A percentile compares a stretch with the other conserved stretches of the same genome.
These are phyloP conservation scores for Fraxinus ornus DNA, from an alignment of 305 asterid species.

Conservation along the genomic window DNA sequence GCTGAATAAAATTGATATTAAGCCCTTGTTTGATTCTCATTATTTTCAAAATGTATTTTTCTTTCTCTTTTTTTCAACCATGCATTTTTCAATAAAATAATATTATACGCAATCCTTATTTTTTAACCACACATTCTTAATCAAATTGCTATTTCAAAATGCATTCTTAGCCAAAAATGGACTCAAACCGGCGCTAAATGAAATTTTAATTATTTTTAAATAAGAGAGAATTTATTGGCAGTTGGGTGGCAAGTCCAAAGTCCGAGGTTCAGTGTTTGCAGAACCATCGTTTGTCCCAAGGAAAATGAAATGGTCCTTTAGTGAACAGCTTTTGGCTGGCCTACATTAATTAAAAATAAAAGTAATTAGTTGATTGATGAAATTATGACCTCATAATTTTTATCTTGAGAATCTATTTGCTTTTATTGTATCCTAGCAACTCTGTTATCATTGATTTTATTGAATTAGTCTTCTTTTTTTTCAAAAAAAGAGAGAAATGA, in stretches of 20 bases:
- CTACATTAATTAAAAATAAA: not conserved
- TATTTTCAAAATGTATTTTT: too few relatives aligned
- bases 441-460: not conserved
- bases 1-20: not conserved
- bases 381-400: not conserved
- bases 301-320: conserved; percentile 23
- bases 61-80: too few relatives aligned
- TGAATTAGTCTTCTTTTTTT: not conserved
- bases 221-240: not conserved
- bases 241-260: conserved; percentile 24
- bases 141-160: too few relatives aligned
- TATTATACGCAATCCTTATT: too few relatives aligned
- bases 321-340: conserved; percentile 23
- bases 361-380: not conserved
- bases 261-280: conserved; percentile 28
- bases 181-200: not conserved
- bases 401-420: not conserved
- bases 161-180: too few relatives aligned
- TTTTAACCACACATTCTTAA: too few relatives aligned
- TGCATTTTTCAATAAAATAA: too few relatives aligned
- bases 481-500: not conserved
- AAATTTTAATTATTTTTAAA: not conserved
- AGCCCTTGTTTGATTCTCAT: too few relatives aligned
- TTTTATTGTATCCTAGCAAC: not conserved
- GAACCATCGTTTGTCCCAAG: conserved; percentile 29